A percentile compares a stretch with the other conserved stretches of the same genome.
phyloP scores from a whole-genome alignment of 1,284 basidiomycete genomes.

The Vanrija sp. region DNA sequence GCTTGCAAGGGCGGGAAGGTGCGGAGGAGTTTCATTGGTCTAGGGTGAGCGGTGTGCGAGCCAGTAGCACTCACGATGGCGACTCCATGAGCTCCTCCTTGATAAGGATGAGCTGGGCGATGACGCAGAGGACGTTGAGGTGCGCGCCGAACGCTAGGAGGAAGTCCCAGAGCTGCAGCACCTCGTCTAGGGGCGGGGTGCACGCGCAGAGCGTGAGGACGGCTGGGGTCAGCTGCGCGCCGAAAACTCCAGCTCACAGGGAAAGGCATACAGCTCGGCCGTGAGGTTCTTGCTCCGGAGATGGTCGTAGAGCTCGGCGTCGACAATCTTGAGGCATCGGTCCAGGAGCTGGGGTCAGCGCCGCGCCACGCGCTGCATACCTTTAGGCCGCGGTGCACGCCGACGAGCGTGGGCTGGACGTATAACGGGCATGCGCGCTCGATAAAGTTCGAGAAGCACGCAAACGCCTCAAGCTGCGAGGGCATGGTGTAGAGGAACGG shows the following conservation, averaged over 20 bases:
- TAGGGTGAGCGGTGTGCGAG: constrained; percentile 40
- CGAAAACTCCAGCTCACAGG: constrained; percentile 60
- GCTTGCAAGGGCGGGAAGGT: constrained; percentile 90
- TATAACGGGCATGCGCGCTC: constrained; percentile 89
- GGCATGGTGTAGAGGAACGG: constrained; percentile 96
- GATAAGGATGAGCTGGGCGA: constrained; percentile 87
- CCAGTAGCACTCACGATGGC: constrained; percentile 60
- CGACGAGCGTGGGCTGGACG: constrained; percentile 89
- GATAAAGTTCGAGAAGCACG: constrained; percentile 90
- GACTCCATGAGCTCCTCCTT: constrained; percentile 81
- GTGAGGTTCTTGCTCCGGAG: constrained; percentile 86
- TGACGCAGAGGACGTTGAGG: constrained; percentile 90
- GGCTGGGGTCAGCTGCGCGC: constrained; percentile 53
- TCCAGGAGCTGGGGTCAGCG: constrained; percentile 68
- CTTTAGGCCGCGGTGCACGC: constrained; percentile 88
- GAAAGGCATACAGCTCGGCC: constrained; percentile 97
- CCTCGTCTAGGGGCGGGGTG: constrained; percentile 90
- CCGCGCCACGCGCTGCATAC: constrained; percentile 51
- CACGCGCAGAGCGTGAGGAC: constrained; percentile 93
- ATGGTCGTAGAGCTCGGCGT: constrained; percentile 75
- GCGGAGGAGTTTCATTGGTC: constrained; percentile 92
- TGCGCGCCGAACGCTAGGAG: constrained; percentile 93
- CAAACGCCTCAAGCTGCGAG: constrained; percentile 92
- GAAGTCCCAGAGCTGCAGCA: constrained; percentile 94
- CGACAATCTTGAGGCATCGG: constrained; percentile 82